Conservation (phyloP, 805 yeast genomes). For the Starmerella roubikii region DNA sequence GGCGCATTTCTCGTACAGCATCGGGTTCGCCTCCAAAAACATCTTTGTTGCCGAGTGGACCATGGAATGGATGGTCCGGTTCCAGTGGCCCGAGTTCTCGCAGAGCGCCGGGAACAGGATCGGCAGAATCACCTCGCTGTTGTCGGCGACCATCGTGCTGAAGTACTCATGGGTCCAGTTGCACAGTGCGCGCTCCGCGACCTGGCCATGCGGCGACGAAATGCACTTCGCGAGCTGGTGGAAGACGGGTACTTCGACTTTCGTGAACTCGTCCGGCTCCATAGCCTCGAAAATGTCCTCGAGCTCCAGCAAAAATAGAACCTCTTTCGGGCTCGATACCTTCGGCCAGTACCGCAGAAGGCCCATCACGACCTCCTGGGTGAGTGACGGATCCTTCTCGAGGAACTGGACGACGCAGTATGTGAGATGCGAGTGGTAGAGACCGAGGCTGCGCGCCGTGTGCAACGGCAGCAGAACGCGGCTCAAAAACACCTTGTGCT, state of each 20-base stretch:
- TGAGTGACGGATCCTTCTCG: slow-evolving; percentile 82
- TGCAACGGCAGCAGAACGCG: slow-evolving; percentile 85
- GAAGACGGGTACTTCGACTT: slow-evolving; percentile 83
- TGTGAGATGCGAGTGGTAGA: slow-evolving; percentile 93
- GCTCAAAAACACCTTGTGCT: slow-evolving; percentile 80
- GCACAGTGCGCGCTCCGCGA: slow-evolving; percentile 84
- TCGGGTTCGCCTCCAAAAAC: slow-evolving; percentile 85
- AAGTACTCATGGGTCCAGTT: slow-evolving; percentile 94
- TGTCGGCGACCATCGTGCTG: slow-evolving; percentile 73
- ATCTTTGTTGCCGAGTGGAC: slow-evolving; percentile 83
- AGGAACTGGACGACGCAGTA: slow-evolving; percentile 93
- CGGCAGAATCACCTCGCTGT: slow-evolving; percentile 80
- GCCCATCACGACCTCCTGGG: slow-evolving; percentile 95
- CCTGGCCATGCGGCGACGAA: slow-evolving; percentile 91
- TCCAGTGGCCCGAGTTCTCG: slow-evolving; percentile 78
- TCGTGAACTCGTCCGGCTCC: slow-evolving; percentile 82
- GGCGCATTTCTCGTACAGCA: slow-evolving; percentile 85
- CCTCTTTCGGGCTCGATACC: slow-evolving; percentile 85
- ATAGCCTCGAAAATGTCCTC: slow-evolving; percentile 95
- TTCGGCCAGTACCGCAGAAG: slow-evolving; percentile 93
- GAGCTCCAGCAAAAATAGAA: slow-evolving; percentile 87
- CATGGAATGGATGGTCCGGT: slow-evolving; percentile 79
- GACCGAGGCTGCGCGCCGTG: slow-evolving; percentile 72
- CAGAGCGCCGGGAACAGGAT: slow-evolving; percentile 81
- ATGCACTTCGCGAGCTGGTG: slow-evolving; percentile 91